These are phyloP conservation scores for Debaryomyces coudertii DNA, from an alignment of 1,139 yeast genomes.

Conservation along the genomic window DNA sequence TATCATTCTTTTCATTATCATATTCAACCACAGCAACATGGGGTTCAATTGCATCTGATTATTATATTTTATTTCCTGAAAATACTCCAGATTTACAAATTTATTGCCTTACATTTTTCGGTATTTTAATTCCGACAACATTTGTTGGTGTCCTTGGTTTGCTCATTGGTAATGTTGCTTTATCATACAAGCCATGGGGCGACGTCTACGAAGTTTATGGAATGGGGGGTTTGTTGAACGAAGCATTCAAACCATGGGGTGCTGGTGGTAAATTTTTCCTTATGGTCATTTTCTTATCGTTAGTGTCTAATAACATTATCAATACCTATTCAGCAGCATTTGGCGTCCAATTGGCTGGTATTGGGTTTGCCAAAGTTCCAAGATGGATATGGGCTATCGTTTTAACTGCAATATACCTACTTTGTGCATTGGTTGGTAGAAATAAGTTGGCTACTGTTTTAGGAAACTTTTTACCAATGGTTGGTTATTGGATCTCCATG, in stretches of 20 bases:
- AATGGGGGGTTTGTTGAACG: constrained; percentile 75
- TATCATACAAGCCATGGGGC: constrained; percentile 61
- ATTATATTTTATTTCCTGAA: constrained; percentile 82
- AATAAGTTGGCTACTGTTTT: constrained; percentile 73
- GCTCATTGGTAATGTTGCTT: constrained; percentile 71
- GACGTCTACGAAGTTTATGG: constrained; percentile 62
- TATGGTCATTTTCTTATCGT: constrained; percentile 67
- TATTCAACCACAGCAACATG: constrained; percentile 87
- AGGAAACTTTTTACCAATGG: constrained; percentile 91
- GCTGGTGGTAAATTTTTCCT: constrained; percentile 79
- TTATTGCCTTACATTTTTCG: constrained; percentile 66
- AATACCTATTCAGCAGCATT: constrained; percentile 87
- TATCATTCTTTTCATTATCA: constrained; percentile 72
- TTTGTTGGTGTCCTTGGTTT: constrained; percentile 78
- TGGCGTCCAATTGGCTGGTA: constrained; percentile 72
- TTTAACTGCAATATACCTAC: constrained; percentile 66
- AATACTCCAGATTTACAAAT: constrained; percentile 59
- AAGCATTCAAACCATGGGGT: constrained; percentile 75
- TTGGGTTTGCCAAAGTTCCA: constrained; percentile 64
- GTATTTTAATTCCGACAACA: constrained; percentile 71
- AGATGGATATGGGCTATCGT: constrained; percentile 78
- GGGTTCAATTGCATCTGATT: constrained; percentile 89
- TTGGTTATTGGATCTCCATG: constrained; percentile 91
- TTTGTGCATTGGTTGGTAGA: constrained; percentile 76
- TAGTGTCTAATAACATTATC: constrained; percentile 78